Conservation (phyloP, 441 rosid species). For the Isatis lusitanica region DNA sequence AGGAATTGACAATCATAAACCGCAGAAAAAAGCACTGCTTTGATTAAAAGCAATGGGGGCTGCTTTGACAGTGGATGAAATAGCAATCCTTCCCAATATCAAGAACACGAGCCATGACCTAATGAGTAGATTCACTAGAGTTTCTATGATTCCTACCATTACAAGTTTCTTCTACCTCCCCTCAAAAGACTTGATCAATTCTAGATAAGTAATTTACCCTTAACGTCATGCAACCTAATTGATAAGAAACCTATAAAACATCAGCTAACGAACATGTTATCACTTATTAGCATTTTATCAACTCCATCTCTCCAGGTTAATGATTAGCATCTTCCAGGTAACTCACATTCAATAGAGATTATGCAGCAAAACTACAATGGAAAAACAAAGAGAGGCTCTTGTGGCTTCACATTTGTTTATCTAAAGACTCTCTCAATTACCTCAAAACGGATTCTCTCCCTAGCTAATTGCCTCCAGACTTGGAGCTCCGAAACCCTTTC, state of each 20-base stretch:
- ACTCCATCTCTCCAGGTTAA: no score
- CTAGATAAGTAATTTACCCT: neutral
- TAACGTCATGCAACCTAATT: neutral
- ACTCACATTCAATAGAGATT: neutral
- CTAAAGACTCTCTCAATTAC: conserved; percentile 15
- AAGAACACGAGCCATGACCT: conserved; percentile 12
- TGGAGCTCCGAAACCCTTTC: conserved; percentile 72
- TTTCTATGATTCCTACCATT: conserved; percentile 3
- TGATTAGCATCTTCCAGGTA: neutral
- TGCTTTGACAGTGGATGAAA: neutral
- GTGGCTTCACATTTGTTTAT: neutral
- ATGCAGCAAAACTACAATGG: neutral
- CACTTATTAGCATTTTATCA: conserved; percentile 2
- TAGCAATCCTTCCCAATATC: neutral
- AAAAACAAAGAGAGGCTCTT: neutral
- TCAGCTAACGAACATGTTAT: neutral
- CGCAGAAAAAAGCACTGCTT: neutral
- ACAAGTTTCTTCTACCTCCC: neutral
- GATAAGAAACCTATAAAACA: neutral
- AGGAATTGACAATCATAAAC: neutral
- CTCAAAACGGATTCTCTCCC: conserved; percentile 19
- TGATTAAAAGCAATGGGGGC: neutral
- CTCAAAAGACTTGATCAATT: neutral
- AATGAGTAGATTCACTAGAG: neutral
- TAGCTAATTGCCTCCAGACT: conserved; percentile 52